Conservation (phyloP, 495 filamentous ascomycete genomes). For the Xylaria telfairii region DNA sequence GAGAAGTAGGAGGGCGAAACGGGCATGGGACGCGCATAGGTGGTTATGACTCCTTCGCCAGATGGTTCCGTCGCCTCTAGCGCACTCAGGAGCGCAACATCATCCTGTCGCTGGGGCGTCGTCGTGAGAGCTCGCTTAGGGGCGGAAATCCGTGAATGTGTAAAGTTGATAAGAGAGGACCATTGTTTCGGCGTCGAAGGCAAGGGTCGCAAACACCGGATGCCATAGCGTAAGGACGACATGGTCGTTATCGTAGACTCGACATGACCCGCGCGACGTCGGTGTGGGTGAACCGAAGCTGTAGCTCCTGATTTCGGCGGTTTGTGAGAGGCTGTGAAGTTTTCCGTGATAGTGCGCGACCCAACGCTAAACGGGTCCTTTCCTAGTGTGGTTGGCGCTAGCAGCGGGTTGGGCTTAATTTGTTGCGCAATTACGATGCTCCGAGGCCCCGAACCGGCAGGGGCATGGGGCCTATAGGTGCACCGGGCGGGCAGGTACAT, state of each 20-base stretch:
- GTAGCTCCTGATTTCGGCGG: conserved; percentile 1
- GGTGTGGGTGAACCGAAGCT: background rate
- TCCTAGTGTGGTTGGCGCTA: background rate
- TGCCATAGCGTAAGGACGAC: conserved; percentile 38
- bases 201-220: conserved; percentile 39
- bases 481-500: background rate
- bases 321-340: conserved; percentile 16
- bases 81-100: conserved; percentile 28
- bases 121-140: conserved; percentile 32
- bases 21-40: conserved; percentile 73
- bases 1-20: conserved; percentile 94
- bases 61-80: conserved; percentile 7
- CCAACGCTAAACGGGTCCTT: background rate
- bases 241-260: conserved; percentile 37
- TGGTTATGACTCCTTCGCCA: conserved; percentile 43
- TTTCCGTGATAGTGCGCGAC: conserved; percentile 8
- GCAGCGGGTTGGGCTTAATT: background rate
- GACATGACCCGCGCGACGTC: conserved; percentile 32
- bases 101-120: conserved; percentile 20
- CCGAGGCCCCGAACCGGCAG: conserved; percentile 17
- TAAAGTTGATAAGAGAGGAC: conserved; percentile 24
- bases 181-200: conserved; percentile 29
- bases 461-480: background rate
- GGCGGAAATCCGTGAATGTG: conserved; percentile 19
- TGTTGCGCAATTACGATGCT: conserved; percentile 27